These are phyloP conservation scores for Cystofilobasidium bisporidii DNA, from an alignment of 768 basidiomycete genomes.

Conservation along the genomic window DNA sequence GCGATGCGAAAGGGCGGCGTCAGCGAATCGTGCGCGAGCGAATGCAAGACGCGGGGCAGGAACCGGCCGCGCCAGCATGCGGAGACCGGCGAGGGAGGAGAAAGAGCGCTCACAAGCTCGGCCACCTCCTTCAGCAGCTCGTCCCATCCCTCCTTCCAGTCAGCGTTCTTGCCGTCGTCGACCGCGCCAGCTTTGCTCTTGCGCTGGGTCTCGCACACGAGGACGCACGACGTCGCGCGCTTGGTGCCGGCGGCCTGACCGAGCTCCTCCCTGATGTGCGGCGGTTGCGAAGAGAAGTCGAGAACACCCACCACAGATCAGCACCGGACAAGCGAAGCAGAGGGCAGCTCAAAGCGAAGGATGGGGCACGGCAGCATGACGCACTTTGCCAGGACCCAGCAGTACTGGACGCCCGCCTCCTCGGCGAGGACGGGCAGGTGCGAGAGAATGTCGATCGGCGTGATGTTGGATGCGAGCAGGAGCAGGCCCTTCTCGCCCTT, in stretches of 20 bases:
- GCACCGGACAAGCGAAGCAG: neutral
- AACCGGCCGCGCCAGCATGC: no score
- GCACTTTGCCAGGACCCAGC: conserved; percentile 41
- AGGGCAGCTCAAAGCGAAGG: neutral
- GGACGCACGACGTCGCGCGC: conserved; percentile 94
- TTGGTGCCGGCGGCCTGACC: conserved; percentile 94
- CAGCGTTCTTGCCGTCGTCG: conserved; percentile 49
- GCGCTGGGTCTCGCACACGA: conserved; percentile 70
- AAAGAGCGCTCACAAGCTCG: conserved; percentile 45
- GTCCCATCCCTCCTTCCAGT: conserved; percentile 71
- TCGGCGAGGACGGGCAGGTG: conserved; percentile 91
- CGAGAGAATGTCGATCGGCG: conserved; percentile 95
- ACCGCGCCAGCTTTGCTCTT: conserved; percentile 46
- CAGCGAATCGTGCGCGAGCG: no score
- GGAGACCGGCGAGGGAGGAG: neutral
- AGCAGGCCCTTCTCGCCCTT: conserved; percentile 96
- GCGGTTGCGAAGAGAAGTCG: no score
- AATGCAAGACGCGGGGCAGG: no score
- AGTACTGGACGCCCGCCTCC: conserved; percentile 54
- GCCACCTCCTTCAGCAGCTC: conserved; percentile 79
- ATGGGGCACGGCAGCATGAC: conserved; percentile 14
- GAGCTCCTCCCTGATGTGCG: conserved; percentile 75
- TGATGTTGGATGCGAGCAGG: conserved; percentile 90
- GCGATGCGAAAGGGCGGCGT: no score
- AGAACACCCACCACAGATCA: neutral